Conservation (phyloP, 148 eudicot species). For the Rhododendron griersonianum region DNA sequence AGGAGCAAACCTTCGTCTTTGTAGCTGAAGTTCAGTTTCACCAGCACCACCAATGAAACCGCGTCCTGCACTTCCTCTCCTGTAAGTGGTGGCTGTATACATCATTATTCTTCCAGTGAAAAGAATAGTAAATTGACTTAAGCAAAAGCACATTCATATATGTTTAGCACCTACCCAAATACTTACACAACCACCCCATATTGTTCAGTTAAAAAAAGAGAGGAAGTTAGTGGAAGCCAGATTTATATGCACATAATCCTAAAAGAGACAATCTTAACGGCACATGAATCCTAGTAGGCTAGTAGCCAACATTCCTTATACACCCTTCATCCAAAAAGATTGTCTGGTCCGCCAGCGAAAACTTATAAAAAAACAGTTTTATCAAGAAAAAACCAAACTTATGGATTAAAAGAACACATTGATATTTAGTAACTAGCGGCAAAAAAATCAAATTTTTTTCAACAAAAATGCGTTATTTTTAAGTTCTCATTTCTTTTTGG, state of each 20-base stretch:
- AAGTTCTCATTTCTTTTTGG: background rate
- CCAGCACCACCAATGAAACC: conserved; percentile 99
- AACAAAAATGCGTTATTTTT: no score
- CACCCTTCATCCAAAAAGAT: background rate
- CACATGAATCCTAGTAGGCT: background rate
- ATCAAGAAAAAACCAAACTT: no score
- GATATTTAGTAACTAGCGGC: background rate
- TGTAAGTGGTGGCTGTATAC: conserved; percentile 25
- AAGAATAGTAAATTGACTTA: background rate
- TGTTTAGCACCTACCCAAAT: background rate
- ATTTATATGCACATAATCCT: background rate
- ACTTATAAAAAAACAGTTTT: background rate
- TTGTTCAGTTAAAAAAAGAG: background rate
- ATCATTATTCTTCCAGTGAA: conserved; percentile 13
- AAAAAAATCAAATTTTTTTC: background rate
- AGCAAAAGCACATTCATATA: background rate
- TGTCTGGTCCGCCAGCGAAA: background rate
- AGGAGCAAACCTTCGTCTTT: conserved; percentile 77
- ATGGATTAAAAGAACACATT: background rate
- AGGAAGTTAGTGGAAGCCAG: no score
- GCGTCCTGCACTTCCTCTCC: conserved; percentile 97
- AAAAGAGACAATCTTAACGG: background rate
- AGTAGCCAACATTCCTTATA: background rate
- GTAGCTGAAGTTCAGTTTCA: conserved; percentile 97
- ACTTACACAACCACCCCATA: background rate